Evolutionary conservation across 129 eudicot species (phyloP), one percentile per base, ranked within the genome.

Genomic region (Artemisia tridentata): DNA sequence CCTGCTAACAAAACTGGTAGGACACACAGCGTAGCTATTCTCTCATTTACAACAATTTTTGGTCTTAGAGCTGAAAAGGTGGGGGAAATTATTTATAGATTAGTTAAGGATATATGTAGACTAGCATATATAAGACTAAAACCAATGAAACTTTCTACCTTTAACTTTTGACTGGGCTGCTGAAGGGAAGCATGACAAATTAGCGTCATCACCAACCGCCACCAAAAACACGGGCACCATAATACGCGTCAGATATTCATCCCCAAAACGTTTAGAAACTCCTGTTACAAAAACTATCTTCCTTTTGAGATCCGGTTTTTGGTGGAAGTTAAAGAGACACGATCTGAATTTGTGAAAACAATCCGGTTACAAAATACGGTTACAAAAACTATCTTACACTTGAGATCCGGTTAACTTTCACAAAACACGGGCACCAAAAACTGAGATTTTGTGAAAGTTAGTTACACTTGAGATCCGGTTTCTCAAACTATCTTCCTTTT

Each of bases 1-100:
- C 98, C 98, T 21, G 98, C 95, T 78, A 92, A 74, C 21, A 92
- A 82, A 69, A 92, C 78, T 19, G 96, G 98, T 63, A 92, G 84
- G 67, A 89, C 87, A 67, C 98, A 85, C 87, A 89, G 77, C 51
- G 84, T 75, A 68, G 95, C 95, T 65, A 92, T 86, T 74, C 86
- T 92, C 80, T 84, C 84, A 27, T 89, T 80, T 65, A 83, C 70
- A 34, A 81, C 83, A 78, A 68, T 65, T 74, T 80, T 81, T 25
- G 98, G 98, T 73, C 82, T 92, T 80, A 89, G 74, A 75, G 85
- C 98, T 92, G 84, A 68, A 72, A 62, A 49, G 18, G 20, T 55
- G 47, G 14, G 21, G 11, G n/a, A 52, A 13, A 68, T 34, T 66
- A 41, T 7, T 63, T 61, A 15, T 38, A 68, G 48, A 10, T 55